A percentile compares a stretch with the other conserved stretches of the same genome.
Evolutionary conservation across 148 eudicot species (phyloP).

Genomic region (Limonium bicolor): DNA sequence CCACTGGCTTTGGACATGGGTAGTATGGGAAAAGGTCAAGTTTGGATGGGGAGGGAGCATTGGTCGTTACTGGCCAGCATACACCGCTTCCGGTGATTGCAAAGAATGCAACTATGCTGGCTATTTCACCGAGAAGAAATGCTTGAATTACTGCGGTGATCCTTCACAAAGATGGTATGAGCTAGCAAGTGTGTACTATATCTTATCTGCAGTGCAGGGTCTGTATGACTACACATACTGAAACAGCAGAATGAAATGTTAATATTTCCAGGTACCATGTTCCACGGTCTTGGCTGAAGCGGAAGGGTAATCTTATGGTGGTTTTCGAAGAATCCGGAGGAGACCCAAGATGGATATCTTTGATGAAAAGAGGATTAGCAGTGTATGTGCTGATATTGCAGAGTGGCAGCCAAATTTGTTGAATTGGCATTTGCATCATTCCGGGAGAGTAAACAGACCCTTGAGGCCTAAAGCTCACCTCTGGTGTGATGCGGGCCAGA

Average conservation of each 20-base stretch:
- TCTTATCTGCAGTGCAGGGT: no score
- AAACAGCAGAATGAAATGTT: not conserved
- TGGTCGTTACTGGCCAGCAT: slow-evolving; percentile 82
- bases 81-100: slow-evolving; percentile 58
- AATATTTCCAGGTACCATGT: slow-evolving; percentile 8
- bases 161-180: slow-evolving; percentile 85
- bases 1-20: slow-evolving; percentile 74
- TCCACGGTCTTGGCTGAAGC: slow-evolving; percentile 7
- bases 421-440: slow-evolving; percentile 42
- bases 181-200: no score
- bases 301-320: slow-evolving; percentile 2
- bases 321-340: slow-evolving; percentile 11
- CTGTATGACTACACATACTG: no score
- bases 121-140: slow-evolving; percentile 53
- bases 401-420: slow-evolving; percentile 67
- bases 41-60: slow-evolving; percentile 66
- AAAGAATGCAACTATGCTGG: slow-evolving; percentile 57
- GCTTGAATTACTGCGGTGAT: slow-evolving; percentile 59
- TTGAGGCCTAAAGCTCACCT: slow-evolving; percentile 66
- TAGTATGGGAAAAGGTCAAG: slow-evolving; percentile 79
- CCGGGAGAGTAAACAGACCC: slow-evolving; percentile 43
- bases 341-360: slow-evolving; percentile 29
- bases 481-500: slow-evolving; percentile 51
- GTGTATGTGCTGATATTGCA: slow-evolving; percentile 43
- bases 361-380: slow-evolving; percentile 54